These are phyloP conservation scores for Fragilaria radians DNA, from an alignment of 108 stramenopile species.

Conservation along the genomic window DNA sequence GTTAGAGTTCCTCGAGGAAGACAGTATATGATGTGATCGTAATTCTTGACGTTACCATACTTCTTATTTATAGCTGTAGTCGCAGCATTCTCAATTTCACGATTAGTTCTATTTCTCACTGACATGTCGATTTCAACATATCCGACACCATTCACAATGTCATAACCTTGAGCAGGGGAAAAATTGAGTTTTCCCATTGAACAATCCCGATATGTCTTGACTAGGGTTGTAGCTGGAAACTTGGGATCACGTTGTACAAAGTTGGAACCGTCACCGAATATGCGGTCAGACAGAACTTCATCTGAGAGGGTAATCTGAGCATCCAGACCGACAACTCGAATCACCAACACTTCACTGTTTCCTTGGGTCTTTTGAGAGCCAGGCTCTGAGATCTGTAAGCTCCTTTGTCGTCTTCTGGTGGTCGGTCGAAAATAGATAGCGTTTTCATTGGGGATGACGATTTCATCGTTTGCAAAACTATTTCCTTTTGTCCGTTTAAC, in stretches of 20 bases:
- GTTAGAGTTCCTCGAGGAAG: background rate
- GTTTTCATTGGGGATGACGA: background rate
- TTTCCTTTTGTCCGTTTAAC: background rate
- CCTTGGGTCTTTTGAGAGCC: background rate
- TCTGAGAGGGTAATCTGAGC: background rate
- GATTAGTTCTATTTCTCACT: background rate
- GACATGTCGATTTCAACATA: background rate
- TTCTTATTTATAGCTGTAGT: background rate
- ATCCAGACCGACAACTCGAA: background rate
- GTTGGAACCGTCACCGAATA: background rate
- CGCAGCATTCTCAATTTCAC: background rate
- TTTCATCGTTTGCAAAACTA: background rate
- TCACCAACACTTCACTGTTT: background rate
- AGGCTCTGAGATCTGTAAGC: background rate
- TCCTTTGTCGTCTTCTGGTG: background rate
- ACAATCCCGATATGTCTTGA: background rate
- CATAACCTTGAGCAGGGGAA: background rate
- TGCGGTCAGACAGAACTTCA: background rate
- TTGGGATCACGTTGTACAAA: background rate
- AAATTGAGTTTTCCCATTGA: background rate
- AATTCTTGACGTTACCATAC: background rate
- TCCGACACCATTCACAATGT: background rate
- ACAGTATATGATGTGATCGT: background rate
- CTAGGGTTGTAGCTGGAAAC: background rate
- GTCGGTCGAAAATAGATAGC: background rate